These are phyloP conservation scores for Dothideomycetidae sp. DNA, from an alignment of 2,329 filamentous ascomycete genomes.

Conservation along the genomic window DNA sequence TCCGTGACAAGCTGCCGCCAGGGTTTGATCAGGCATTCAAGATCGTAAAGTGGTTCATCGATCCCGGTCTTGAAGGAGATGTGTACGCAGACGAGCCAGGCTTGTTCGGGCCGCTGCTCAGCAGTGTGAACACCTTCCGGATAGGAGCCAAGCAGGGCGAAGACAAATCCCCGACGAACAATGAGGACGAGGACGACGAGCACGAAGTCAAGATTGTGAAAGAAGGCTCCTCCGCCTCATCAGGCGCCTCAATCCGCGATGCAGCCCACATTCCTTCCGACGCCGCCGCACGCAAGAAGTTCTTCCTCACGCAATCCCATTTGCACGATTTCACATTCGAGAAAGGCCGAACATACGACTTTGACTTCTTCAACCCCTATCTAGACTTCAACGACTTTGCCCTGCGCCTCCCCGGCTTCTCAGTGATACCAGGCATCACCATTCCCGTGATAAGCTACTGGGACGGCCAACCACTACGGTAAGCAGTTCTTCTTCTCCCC, in stretches of 20 bases:
- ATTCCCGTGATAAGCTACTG: slow-evolving; percentile 63
- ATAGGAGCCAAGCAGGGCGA: slow-evolving; percentile 40
- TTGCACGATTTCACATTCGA: slow-evolving; percentile 48
- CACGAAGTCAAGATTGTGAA: slow-evolving; percentile 42
- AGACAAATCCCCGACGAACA: slow-evolving; percentile 19
- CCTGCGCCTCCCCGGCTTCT: slow-evolving; percentile 49
- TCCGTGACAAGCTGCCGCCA: slow-evolving; percentile 70
- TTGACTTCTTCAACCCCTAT: slow-evolving; percentile 83
- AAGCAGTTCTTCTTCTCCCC: slow-evolving; percentile 23
- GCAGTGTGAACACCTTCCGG: slow-evolving; percentile 62
- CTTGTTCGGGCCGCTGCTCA: slow-evolving; percentile 69
- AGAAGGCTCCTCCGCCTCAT: slow-evolving; percentile 32
- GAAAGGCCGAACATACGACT: slow-evolving; percentile 44
- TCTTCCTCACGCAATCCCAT: slow-evolving; percentile 43
- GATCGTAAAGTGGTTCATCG: slow-evolving; percentile 79
- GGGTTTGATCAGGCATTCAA: slow-evolving; percentile 75
- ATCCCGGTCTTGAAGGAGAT: slow-evolving; percentile 82
- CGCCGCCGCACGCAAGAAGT: slow-evolving; percentile 40
- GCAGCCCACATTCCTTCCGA: slow-evolving; percentile 27
- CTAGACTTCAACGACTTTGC: slow-evolving; percentile 73
- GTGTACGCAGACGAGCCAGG: slow-evolving; percentile 76
- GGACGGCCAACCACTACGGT: slow-evolving; percentile 67
- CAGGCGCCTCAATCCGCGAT: slow-evolving; percentile 28
- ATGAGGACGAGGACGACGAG: slow-evolving; percentile 40
- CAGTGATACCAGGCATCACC: slow-evolving; percentile 45